These are phyloP conservation scores for Lantana camara DNA, from an alignment of 257 asterid genomes.

Conservation along the genomic window DNA sequence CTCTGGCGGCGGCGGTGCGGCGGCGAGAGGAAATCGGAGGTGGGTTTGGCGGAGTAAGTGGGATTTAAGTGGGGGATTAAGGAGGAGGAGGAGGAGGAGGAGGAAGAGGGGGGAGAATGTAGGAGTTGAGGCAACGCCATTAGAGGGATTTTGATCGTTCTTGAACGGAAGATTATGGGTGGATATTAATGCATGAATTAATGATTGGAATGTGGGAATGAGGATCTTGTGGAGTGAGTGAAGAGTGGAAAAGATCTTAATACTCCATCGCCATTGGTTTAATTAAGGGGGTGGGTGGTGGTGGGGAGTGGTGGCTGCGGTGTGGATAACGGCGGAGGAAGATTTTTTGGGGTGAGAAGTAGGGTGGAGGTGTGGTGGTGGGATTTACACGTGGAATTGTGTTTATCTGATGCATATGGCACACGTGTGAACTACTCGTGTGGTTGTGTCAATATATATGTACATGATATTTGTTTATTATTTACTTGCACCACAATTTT, in stretches of 20 bases:
- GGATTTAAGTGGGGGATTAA: slow-evolving; percentile 54
- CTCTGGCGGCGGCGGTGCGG: slow-evolving; percentile 40
- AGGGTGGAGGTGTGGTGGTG: slow-evolving; percentile 43
- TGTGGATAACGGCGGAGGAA: slow-evolving; percentile 23
- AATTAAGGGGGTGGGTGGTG: neutral
- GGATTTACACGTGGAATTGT: slow-evolving; percentile 62
- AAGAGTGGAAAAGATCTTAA: slow-evolving; percentile 15
- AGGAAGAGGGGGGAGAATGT: slow-evolving; percentile 62
- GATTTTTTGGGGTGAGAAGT: slow-evolving; percentile 27
- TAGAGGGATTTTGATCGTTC: neutral
- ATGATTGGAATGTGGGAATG: slow-evolving; percentile 24
- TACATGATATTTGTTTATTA: too few species aligned
- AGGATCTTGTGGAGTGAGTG: slow-evolving; percentile 28
- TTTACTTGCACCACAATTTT: too few species aligned
- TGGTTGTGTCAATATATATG: neutral
- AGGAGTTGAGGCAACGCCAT: slow-evolving; percentile 88
- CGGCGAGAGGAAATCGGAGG: slow-evolving; percentile 24
- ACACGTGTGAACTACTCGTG: slow-evolving; percentile 13
- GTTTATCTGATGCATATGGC: slow-evolving; percentile 39
- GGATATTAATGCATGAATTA: neutral
- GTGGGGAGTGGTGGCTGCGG: neutral
- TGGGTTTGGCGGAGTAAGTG: slow-evolving; percentile 29
- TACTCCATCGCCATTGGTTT: slow-evolving; percentile 3
- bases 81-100: slow-evolving; percentile 39
- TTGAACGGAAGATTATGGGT: slow-evolving; percentile 14